Conservation (phyloP, 2,329 filamentous ascomycete genomes). For the Trichophyton mentagrophytes region DNA sequence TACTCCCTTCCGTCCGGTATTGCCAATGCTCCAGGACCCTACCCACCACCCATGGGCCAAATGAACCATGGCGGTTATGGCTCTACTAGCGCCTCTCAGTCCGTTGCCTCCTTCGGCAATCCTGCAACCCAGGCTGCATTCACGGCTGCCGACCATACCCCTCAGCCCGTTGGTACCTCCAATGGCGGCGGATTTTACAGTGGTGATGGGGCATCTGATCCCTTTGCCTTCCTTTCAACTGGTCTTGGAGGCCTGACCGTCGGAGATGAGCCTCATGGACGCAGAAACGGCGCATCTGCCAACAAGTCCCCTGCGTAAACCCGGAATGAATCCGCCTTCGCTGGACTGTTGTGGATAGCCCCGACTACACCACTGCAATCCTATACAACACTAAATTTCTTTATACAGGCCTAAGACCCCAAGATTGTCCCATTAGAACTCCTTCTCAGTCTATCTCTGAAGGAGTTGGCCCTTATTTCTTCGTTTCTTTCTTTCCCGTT, state of each 20-base stretch:
- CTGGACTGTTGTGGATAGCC: background rate
- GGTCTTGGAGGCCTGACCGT: conserved; percentile 49
- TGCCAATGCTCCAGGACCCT: conserved; percentile 63
- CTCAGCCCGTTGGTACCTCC: conserved; percentile 60
- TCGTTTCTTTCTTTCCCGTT: conserved; percentile 5
- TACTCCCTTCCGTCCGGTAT: conserved; percentile 82
- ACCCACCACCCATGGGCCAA: conserved; percentile 42
- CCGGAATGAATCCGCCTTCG: too few relatives aligned
- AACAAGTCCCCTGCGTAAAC: conserved; percentile 35
- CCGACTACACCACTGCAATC: background rate
- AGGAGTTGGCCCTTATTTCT: background rate
- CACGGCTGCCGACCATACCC: conserved; percentile 72
- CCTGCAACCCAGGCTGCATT: conserved; percentile 90
- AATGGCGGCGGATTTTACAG: conserved; percentile 62
- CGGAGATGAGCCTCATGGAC: conserved; percentile 33
- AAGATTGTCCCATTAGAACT: background rate
- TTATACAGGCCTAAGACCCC: background rate
- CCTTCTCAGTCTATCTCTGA: background rate
- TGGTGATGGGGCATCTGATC: conserved; percentile 42
- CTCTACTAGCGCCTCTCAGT: conserved; percentile 64
- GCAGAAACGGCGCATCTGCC: conserved; percentile 33
- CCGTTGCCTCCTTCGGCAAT: conserved; percentile 80
- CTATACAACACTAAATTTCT: background rate
- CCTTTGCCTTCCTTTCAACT: conserved; percentile 51
- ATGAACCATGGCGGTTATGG: conserved; percentile 66